Evolutionary conservation across 2,329 filamentous ascomycete genomes (phyloP), one percentile per base, ranked within the genome.

Genomic region (Diplocarpon mali): DNA sequence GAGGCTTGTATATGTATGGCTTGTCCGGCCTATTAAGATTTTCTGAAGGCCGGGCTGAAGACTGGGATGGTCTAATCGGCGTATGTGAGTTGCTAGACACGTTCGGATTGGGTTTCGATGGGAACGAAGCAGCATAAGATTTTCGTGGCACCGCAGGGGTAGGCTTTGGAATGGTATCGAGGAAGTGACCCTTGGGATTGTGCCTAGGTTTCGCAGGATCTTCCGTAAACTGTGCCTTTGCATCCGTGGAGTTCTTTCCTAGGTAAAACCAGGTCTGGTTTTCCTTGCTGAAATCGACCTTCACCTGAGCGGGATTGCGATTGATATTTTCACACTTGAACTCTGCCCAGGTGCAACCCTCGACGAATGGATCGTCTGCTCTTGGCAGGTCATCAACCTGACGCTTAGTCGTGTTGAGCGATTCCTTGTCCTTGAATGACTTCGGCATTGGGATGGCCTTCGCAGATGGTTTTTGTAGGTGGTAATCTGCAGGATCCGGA

Each of bases 251-350:
- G 15, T 75, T 76, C 61, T 78, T 78, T 28, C 86, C 86, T 48
- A 98, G 72, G 62, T 95, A 96, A 66, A 87, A 76, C 86, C 89
- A 96, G 14, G 95, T 64, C 60, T 85, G 81, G 49, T 90, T 76
- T 13, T 80, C 71, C 60, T 83, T 85, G 49, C 65, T 65, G 8
- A 95, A 64, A 58, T 94, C 78, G 46, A 93, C 69, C 64, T 80
- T 84, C 59, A 71, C 72, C 62, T 85, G 78, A 43, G 68, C 69
- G 50, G 69, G 69, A 55, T 82, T 83, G 50, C 59, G 60, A 41
- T 72, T 67, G 35, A 75, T 70, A 54, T 75, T 71, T 39, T 73
- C 66, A 52, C 70, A 74, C 57, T 85, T 75, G 64, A 94, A 95
- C 60, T 95, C 89, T 42, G 81, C 76, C 84, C 84, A 88, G 15